Base-by-base conservation (phyloP, 768 basidiomycete genomes). In the Mycena galopus region DNA sequence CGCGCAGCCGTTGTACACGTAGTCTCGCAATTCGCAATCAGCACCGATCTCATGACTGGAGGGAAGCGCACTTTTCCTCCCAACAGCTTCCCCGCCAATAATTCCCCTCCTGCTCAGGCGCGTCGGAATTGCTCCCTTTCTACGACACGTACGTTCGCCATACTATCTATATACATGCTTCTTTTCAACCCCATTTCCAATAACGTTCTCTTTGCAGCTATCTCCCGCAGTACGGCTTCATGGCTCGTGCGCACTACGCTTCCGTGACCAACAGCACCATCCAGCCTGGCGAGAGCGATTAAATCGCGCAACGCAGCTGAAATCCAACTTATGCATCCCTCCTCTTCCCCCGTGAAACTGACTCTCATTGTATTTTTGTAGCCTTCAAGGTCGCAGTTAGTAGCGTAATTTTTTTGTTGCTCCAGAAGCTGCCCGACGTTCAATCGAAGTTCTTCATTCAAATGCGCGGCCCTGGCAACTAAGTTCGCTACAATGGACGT, bases 21-120 rank as follows among this genome's bases (percentile, higher is more conserved):
- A 23, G 67, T 86, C 6, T 87, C 86, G 6, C 76, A 83, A 73
- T 88, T 88, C 73, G 83, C 87, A 9, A 78, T 88, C 50, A 78
- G 80, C 21, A 79, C 78, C 35, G 87, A 88, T 76, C 80, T 88
- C 39, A 87, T 88, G 86, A 88, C 77, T 88, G 88, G 88, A 83
- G 86, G 65, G 80, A 82, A 73, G 84, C 83, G 6, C 86, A 87
- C 19, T n/a, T 23, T 57, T 56, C 29, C 6, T 37, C 3, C 25
- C n/a, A n/a, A n/a, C 21, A 8, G n/a, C 57, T 58, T 58, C 29
- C 35, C 19, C 17, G 33, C 29, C 25, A 23, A 47, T 23, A 35
- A 58, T 32, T 30, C 19, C 33, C 27, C 37, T 23, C 16, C 5
- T 17, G n/a, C 37, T 19, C 42, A 50, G 61, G 86, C 4, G 73